Conservation (phyloP, 345 rosid genomes). For the Carallia brachiata region DNA sequence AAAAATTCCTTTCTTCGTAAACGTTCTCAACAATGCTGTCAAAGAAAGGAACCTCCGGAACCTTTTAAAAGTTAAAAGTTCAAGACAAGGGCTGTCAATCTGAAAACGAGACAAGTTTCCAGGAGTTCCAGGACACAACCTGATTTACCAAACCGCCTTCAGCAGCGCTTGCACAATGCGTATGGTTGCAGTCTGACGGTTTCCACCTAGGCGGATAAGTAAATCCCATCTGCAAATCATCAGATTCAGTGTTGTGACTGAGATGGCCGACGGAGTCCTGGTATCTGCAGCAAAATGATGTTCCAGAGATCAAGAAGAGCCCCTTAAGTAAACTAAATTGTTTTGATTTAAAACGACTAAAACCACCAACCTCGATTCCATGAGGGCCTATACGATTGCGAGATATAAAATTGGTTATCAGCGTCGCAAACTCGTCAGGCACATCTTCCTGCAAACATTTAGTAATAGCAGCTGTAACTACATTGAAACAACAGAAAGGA, state of each 20-base stretch:
- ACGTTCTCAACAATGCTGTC: no score
- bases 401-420: conserved; percentile 61
- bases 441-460: conserved; percentile 68
- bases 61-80: no score
- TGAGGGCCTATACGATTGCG: conserved; percentile 80
- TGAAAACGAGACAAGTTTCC: no score
- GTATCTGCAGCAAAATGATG: conserved; percentile 41
- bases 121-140: no score
- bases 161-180: no score
- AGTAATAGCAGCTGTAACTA: neutral
- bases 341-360: neutral
- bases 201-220: no score
- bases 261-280: conserved; percentile 35
- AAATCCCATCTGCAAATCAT: neutral
- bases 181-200: no score
- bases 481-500: neutral
- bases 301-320: neutral
- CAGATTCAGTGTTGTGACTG: conserved; percentile 5
- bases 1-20: no score
- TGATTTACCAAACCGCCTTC: no score
- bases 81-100: no score
- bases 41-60: no score
- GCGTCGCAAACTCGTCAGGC: conserved; percentile 80
- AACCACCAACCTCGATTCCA: conserved; percentile 70
- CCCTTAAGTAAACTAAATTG: neutral